phyloP scores from a whole-genome alignment of 176 grass and related monocot genomes.

The Tuctoria greenei region DNA sequence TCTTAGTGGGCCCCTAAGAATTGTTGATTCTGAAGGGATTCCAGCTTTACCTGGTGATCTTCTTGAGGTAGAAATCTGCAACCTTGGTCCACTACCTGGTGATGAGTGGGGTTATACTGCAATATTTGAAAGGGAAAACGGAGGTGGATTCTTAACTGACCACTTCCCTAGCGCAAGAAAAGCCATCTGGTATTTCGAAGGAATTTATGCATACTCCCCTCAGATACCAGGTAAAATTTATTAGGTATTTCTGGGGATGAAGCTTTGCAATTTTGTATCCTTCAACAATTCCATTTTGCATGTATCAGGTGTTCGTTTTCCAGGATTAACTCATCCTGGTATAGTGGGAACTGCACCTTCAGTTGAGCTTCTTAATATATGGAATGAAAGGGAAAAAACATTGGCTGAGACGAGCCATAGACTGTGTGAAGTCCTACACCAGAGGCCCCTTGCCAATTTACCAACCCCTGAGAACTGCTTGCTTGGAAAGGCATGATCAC shows the following conservation, averaged over 20 bases:
- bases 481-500: conserved; percentile 66
- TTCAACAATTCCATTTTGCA: conserved; percentile 7
- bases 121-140: conserved; percentile 93
- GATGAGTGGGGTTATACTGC: conserved; percentile 91
- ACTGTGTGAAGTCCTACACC: conserved; percentile 82
- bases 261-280: conserved; percentile 2
- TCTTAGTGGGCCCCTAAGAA: conserved; percentile 82
- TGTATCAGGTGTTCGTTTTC: conserved; percentile 75
- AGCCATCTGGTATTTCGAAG: conserved; percentile 98
- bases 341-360: conserved; percentile 91
- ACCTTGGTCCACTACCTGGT: conserved; percentile 80
- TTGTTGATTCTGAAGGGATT: conserved; percentile 72
- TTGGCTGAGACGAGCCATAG: conserved; percentile 58
- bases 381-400: conserved; percentile 84
- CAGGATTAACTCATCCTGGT: conserved; percentile 85
- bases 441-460: conserved; percentile 76
- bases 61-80: conserved; percentile 85
- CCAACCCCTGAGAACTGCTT: conserved; percentile 68
- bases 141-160: conserved; percentile 87
- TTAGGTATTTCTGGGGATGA: conserved; percentile 20
- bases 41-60: conserved; percentile 88
- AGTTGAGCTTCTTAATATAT: conserved; percentile 77
- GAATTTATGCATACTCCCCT: conserved; percentile 89
- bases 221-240: conserved; percentile 66
- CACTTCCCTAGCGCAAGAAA: conserved; percentile 87